Conservation (phyloP, 2,329 filamentous ascomycete species). For the Colletotrichum cuscutae region DNA sequence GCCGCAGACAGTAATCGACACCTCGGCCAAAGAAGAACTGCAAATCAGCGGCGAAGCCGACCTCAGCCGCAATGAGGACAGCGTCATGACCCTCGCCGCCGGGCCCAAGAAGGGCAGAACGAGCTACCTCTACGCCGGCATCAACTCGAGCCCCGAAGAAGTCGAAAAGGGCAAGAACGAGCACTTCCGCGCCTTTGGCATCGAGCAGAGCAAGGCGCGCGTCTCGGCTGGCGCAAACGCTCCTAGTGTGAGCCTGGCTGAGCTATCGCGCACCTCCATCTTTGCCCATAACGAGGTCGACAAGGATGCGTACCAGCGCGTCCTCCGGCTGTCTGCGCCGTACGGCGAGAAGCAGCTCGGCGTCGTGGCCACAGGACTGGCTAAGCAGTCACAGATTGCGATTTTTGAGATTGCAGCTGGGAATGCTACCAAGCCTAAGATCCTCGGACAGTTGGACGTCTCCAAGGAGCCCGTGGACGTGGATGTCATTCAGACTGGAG, state of each 20-base stretch:
- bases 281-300: conserved; percentile 62
- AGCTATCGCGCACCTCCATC: conserved; percentile 62
- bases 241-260: conserved; percentile 54
- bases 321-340: conserved; percentile 65
- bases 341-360: conserved; percentile 67
- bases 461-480: conserved; percentile 73
- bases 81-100: conserved; percentile 82
- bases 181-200: conserved; percentile 82
- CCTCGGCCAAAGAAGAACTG: conserved; percentile 71
- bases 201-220: conserved; percentile 55
- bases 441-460: conserved; percentile 61
- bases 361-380: conserved; percentile 81
- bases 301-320: conserved; percentile 66
- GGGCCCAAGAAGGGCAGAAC: conserved; percentile 59
- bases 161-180: conserved; percentile 82
- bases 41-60: conserved; percentile 77
- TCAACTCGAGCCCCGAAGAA: conserved; percentile 82
- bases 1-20: conserved; percentile 74
- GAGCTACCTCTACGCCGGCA: conserved; percentile 75
- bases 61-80: conserved; percentile 87
- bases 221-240: conserved; percentile 42
- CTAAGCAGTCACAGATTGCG: conserved; percentile 80
- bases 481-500: conserved; percentile 72
- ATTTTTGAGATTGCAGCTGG: conserved; percentile 76
- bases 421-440: conserved; percentile 57